These are phyloP conservation scores for Citrus reticulata DNA, from an alignment of 345 rosid genomes.

Conservation along the genomic window DNA sequence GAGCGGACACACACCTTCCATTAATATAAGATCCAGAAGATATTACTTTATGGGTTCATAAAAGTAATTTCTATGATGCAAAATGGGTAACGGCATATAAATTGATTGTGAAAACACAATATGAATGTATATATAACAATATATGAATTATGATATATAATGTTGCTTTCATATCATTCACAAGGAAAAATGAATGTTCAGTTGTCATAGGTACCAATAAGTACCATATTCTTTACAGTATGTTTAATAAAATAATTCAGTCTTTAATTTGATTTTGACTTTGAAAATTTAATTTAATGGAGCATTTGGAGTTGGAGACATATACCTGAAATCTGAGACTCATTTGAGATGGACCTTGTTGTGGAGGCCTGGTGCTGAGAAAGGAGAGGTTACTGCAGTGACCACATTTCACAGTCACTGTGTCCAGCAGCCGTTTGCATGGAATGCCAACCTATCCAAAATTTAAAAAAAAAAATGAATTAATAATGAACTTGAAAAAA, in stretches of 20 bases:
- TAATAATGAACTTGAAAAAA: background rate
- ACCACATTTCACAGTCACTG: conserved; percentile 96
- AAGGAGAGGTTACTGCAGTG: conserved; percentile 94
- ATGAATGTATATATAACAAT: background rate
- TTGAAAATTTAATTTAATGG: background rate
- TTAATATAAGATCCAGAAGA: background rate
- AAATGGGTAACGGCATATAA: background rate
- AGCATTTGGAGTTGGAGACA: background rate
- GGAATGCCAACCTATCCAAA: conserved; percentile 84
- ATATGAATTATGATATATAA: background rate
- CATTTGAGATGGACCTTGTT: conserved; percentile 57
- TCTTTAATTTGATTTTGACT: background rate
- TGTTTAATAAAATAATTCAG: too few species aligned
- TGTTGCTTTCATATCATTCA: background rate
- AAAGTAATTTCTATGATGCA: background rate
- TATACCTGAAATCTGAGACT: conserved; percentile 65
- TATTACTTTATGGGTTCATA: background rate
- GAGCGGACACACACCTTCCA: background rate
- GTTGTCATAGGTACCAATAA: background rate
- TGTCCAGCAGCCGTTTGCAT: conserved; percentile 77
- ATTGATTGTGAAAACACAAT: background rate
- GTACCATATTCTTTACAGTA: background rate
- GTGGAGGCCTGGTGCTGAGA: conserved; percentile 81
- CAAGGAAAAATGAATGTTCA: background rate
- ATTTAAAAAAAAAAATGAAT: background rate